Conservation (phyloP, 2,329 filamentous ascomycete genomes). For the Aureobasidium mangrovei region DNA sequence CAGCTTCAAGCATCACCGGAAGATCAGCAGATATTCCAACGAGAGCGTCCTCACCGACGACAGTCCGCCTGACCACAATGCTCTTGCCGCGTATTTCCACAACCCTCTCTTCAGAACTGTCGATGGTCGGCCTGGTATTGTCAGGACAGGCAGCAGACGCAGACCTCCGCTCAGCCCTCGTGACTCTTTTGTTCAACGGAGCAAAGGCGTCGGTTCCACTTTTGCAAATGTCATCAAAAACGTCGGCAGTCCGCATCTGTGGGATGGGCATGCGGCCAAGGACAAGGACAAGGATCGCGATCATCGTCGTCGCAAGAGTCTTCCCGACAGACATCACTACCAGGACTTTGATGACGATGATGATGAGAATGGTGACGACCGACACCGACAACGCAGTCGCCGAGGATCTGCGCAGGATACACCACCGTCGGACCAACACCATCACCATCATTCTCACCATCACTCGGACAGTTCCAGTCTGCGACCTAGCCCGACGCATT, state of each 20-base stretch:
- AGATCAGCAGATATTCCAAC: constrained; percentile 14
- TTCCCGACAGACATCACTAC: constrained; percentile 21
- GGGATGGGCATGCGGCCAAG: constrained; percentile 24
- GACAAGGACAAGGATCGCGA: constrained; percentile 13
- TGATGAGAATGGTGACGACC: neutral
- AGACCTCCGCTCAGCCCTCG: constrained; percentile 24
- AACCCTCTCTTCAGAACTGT: constrained; percentile 42
- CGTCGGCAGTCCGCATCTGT: constrained; percentile 29
- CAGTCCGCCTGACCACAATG: constrained; percentile 31
- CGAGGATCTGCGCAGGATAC: constrained; percentile 17
- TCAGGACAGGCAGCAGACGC: constrained; percentile 31
- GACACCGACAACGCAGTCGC: neutral
- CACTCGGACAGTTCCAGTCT: constrained; percentile 26
- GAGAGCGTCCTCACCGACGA: constrained; percentile 16
- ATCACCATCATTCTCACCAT: constrained; percentile 26
- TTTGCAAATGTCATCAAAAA: constrained; percentile 29
- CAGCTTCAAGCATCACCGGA: constrained; percentile 13
- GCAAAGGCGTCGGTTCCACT: constrained; percentile 28
- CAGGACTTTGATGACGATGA: constrained; percentile 17
- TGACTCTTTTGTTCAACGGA: constrained; percentile 27
- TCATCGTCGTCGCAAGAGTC: constrained; percentile 13
- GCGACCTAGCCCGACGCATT: neutral
- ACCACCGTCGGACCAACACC: constrained; percentile 23
- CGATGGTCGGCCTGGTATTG: constrained; percentile 35
- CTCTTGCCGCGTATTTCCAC: constrained; percentile 40